Base-by-base conservation (phyloP, 805 yeast species). In the Ogataea kodamae region DNA sequence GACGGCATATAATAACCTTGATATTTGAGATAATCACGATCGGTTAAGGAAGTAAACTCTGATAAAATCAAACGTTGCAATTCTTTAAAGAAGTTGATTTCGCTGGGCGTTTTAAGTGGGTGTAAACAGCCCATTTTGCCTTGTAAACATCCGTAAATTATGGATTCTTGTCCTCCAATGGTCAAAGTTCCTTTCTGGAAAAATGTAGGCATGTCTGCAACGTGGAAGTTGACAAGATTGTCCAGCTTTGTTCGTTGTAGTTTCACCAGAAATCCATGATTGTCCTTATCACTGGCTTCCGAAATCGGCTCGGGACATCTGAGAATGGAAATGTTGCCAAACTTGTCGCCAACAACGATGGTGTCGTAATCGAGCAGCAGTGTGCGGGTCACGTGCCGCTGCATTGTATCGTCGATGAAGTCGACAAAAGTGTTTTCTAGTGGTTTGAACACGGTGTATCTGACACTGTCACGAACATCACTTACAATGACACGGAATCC, bases 1-100 rank as follows among this genome's bases (percentile, higher is more conserved):
- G 70, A 73, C 0, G 97, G 96, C n/a, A 75, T 77, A 54, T 86
- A 87, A 50, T 81, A 82, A 33, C 97, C 71, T 35, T 97, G 62
- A 54, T 70, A 89, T 37, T 71, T 72, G 42, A 74, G 39, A 37
- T 79, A 84, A 42, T 81, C 82, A 37, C 92, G 67, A 0, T 81
- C 90, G 3, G 78, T 65, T n/a, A 77, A 36, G 4, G 70, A 55
- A 40, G 55, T 50, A n/a, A 55, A 33, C 25, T 52, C 57, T 11
- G 60, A 50, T 6, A 72, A 49, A 41, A 78, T 54, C 7, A 60
- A 54, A 6, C 57, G 54, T 47, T 86, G 84, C 19, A 89, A 55
- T 22, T 64, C 69, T 21, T 57, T 55, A 50, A 86, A 70, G 41
- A 78, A 74, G 25, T 69, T 69, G 15, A 74, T 72, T 42, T 90